Evolutionary conservation across 2,329 filamentous ascomycete genomes (phyloP), one percentile per base, ranked within the genome.

Genomic region (Arthrobotrys entomopaga): DNA sequence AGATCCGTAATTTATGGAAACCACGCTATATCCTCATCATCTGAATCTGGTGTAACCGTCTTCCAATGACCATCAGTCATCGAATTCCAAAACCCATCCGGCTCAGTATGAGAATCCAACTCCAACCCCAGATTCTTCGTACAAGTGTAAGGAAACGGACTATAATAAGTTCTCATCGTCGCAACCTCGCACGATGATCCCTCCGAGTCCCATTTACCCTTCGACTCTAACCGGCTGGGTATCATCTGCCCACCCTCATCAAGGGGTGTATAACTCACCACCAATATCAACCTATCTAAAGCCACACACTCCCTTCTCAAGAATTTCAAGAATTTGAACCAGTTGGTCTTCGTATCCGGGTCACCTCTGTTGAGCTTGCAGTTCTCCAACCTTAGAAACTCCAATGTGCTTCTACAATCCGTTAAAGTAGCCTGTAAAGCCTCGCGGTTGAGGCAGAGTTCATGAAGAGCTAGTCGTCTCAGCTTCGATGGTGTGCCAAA

Each of bases 61-160:
- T 34, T 34, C 52, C 61, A 65, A 22, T 16, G 5, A 13, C 63
- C 53, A 1, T 52, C 46, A 4, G 63, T 43, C 15, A 66, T 20
- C 16, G 53, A 49, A 43, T 53, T 5, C 63, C 63, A 66, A 49
- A 66, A 66, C 38, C 52, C 40, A 6, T 50, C 13, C 4, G 43
- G 16, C 3, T 49, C 22, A 3, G 43, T 5, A 19, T 66, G 40
- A 0, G 8, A 11, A 4, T 34, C 29, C 34, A 66, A 26, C 10
- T 50, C 52, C 15, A 10, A 15, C 11, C 26, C n/a, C 5, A 66
- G 15, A 26, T 42, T 10, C 38, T 58, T 53, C 7, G 29, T 34
- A 34, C 29, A 34, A 34, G 29, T 34, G 29, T 34, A 34, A 34
- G 2, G 29, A 6, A 34, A 34, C 29, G 5, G 29, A 34, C 10